Percentiles rank a stretch among this genome's conserved stretches.
Evolutionary conservation across 176 grass and related monocot genomes (phyloP).

Genomic region (Triticum urartu): DNA sequence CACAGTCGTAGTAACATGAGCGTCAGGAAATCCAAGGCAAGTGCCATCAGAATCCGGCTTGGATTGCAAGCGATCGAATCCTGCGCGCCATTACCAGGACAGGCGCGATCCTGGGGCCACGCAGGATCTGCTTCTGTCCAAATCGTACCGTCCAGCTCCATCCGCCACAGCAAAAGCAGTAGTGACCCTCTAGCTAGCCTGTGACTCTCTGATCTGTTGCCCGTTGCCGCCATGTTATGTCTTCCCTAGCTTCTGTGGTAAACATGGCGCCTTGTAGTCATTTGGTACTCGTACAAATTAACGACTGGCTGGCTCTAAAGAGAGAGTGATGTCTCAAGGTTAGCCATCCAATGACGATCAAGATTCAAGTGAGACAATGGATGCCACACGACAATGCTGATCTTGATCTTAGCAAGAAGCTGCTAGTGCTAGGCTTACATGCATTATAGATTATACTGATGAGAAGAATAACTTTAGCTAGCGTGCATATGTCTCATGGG

Average conservation of each 20-base stretch:
- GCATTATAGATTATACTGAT: not conserved
- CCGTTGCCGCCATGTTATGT: not conserved
- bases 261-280: no score
- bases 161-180: constrained; percentile 39
- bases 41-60: constrained; percentile 50
- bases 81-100: constrained; percentile 55
- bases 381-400: not conserved
- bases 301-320: not conserved
- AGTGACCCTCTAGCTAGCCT: no score
- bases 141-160: constrained; percentile 21
- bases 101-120: constrained; percentile 43
- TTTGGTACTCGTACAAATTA: not conserved
- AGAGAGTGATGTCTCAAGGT: not conserved
- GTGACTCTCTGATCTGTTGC: no score
- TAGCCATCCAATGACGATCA: not conserved
- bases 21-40: constrained; percentile 47
- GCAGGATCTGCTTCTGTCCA: constrained; percentile 38
- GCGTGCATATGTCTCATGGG: not conserved
- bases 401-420: not conserved
- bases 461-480: constrained; percentile 29
- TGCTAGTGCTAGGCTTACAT: not conserved
- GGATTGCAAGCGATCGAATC: constrained; percentile 54
- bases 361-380: not conserved
- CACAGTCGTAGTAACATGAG: constrained; percentile 14
- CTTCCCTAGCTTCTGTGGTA: not conserved